phyloP scores from a whole-genome alignment of 768 basidiomycete genomes.

The Royoungia palumana region DNA sequence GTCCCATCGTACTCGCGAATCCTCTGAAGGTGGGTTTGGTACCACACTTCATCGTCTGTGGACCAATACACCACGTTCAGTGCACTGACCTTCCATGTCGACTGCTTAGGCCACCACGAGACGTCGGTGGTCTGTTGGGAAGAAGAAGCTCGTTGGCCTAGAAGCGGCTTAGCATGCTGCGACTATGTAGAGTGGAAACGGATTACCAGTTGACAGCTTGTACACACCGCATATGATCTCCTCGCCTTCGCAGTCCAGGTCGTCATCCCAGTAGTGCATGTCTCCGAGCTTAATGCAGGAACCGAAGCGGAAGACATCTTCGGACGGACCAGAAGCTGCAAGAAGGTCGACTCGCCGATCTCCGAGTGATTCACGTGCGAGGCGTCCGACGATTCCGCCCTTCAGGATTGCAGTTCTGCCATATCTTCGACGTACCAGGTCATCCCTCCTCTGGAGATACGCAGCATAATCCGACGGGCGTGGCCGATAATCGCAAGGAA shows the following conservation, averaged over 20 bases:
- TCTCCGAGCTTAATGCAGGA: neutral
- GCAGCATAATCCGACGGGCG: too few species aligned
- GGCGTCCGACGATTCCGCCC: too few species aligned
- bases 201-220: constrained; percentile 1
- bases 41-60: neutral
- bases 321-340: too few species aligned
- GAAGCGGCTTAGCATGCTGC: too few species aligned
- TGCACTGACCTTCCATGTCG: neutral
- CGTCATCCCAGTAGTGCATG: constrained; percentile 2
- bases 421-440: too few species aligned
- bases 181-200: too few species aligned
- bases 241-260: neutral
- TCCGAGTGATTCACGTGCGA: too few species aligned
- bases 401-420: too few species aligned
- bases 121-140: neutral
- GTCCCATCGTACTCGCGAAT: neutral
- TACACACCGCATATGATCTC: constrained; percentile 1
- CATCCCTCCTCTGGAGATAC: too few species aligned
- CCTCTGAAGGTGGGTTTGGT: neutral
- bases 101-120: constrained; percentile 5
- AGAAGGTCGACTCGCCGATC: too few species aligned
- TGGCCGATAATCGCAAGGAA: too few species aligned
- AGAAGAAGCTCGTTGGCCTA: neutral
- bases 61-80: constrained; percentile 3
- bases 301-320: neutral